A percentile compares a stretch with the other conserved stretches of the same genome.
Conservation (phyloP, 495 filamentous ascomycete species). For the Aspergillus homomorphus region DNA sequence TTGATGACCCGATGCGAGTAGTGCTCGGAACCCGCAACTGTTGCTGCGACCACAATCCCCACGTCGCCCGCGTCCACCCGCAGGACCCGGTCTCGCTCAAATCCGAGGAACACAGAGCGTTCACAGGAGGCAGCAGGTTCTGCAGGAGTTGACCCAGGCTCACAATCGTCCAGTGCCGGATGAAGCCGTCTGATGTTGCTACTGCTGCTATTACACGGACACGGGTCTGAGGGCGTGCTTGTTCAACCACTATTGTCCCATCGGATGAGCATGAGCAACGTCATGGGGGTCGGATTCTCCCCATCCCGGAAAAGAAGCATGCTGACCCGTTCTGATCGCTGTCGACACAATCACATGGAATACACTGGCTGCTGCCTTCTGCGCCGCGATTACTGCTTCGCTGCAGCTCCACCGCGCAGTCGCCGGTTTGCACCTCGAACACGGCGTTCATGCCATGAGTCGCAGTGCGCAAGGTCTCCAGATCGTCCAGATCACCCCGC, state of each 20-base stretch:
- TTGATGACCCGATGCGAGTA: neutral
- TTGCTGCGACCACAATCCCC: neutral
- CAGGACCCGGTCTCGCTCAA: neutral
- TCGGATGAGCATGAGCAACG: slow-evolving; percentile 1
- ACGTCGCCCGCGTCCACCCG: neutral
- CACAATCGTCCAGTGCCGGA: neutral
- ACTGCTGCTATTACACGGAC: neutral
- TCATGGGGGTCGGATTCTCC: neutral
- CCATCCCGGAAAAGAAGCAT: neutral
- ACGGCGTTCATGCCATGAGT: neutral
- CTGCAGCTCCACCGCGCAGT: neutral
- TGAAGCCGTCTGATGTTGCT: neutral
- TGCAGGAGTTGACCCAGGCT: neutral
- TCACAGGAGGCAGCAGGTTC: neutral
- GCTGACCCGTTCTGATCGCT: neutral
- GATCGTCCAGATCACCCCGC: neutral
- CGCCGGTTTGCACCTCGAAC: slow-evolving; percentile 1
- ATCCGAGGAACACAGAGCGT: neutral
- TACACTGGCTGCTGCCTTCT: neutral
- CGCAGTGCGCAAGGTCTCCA: neutral
- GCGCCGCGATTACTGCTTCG: neutral
- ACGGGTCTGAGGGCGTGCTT: neutral
- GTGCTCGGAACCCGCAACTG: neutral
- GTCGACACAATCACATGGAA: slow-evolving; percentile 1
- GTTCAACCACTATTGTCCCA: slow-evolving; percentile 2